phyloP scores from a whole-genome alignment of 1,284 basidiomycete species.

The Malassezia japonica region DNA sequence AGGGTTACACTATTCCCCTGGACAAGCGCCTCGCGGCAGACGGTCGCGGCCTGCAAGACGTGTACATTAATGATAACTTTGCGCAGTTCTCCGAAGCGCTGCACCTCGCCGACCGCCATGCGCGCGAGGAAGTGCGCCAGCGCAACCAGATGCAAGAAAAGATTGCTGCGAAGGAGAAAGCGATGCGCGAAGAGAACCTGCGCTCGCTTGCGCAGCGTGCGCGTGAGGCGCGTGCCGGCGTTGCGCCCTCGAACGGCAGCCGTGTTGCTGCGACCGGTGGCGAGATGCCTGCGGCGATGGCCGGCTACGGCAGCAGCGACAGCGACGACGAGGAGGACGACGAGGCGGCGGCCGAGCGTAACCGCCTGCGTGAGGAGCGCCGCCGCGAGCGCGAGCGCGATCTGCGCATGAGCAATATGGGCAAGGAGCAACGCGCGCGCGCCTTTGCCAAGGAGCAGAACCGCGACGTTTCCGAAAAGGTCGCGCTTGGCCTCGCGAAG shows the following conservation, averaged over 20 bases:
- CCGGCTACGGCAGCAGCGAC: constrained; percentile 57
- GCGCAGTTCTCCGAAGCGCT: constrained; percentile 96
- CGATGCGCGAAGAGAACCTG: constrained; percentile 88
- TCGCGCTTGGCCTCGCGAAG: constrained; percentile 92
- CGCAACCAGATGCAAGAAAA: constrained; percentile 96
- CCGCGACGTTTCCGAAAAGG: constrained; percentile 97
- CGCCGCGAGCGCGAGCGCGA: constrained; percentile 87
- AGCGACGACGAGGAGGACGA: constrained; percentile 59
- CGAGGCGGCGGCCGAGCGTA: constrained; percentile 72
- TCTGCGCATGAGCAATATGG: constrained; percentile 99
- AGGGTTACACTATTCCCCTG: constrained; percentile 96
- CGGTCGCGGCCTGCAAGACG: constrained; percentile 91
- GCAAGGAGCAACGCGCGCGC: constrained; percentile 87
- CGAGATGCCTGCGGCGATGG: constrained; percentile 66
- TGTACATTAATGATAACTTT: constrained; percentile 98
- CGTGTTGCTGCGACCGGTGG: constrained; percentile 21
- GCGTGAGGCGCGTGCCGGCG: constrained; percentile 79
- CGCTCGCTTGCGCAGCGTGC: constrained; percentile 87
- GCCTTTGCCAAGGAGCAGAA: constrained; percentile 77
- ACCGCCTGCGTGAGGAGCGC: constrained; percentile 83
- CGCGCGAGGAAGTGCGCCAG: constrained; percentile 92
- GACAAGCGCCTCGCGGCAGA: constrained; percentile 97
- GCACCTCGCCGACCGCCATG: constrained; percentile 92
- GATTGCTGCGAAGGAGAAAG: constrained; percentile 94
- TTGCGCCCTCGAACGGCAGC: constrained; percentile 41